Conservation (phyloP, 2,329 filamentous ascomycete genomes). For the Paecilomyces variotii region DNA sequence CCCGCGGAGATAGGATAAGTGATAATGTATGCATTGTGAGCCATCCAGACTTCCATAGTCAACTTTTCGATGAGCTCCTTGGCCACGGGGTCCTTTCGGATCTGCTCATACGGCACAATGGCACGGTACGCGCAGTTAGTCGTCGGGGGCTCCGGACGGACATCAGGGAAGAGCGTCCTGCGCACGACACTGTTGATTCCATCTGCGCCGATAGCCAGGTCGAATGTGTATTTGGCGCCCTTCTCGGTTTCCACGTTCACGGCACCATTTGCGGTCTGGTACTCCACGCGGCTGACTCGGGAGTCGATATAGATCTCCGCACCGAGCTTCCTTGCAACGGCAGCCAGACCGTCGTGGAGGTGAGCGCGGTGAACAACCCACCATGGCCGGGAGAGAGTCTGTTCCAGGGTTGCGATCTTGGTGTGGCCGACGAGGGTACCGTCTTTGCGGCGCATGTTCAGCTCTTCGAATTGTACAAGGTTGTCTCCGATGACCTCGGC, state of each 20-base stretch:
- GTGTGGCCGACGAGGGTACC: slow-evolving; percentile 33
- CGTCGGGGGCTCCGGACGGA: slow-evolving; percentile 31
- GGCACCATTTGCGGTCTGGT: slow-evolving; percentile 13
- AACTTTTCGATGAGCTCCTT: slow-evolving; percentile 29
- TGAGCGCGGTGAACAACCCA: slow-evolving; percentile 44
- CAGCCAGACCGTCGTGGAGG: slow-evolving; percentile 37
- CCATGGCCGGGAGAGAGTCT: slow-evolving; percentile 29
- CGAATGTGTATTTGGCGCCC: slow-evolving; percentile 19
- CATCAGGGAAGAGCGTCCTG: slow-evolving; percentile 33
- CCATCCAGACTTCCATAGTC: slow-evolving; percentile 40
- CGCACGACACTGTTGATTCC: slow-evolving; percentile 35
- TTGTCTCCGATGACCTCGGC: slow-evolving; percentile 34
- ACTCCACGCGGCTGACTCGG: slow-evolving; percentile 26
- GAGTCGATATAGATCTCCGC: slow-evolving; percentile 30
- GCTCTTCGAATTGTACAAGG: slow-evolving; percentile 32
- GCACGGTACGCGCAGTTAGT: slow-evolving; percentile 41
- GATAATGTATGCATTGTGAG: slow-evolving; percentile 34
- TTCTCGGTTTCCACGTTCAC: slow-evolving; percentile 23
- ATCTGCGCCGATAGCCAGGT: slow-evolving; percentile 36
- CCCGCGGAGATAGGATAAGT: slow-evolving; percentile 40
- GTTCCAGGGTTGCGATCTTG: slow-evolving; percentile 23
- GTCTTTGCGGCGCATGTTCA: slow-evolving; percentile 33
- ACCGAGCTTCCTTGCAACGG: slow-evolving; percentile 32
- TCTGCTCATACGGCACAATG: slow-evolving; percentile 36
- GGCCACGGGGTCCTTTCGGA: slow-evolving; percentile 35